Conservation (phyloP, 768 basidiomycete species). For the Xerocomus potaroensis region DNA sequence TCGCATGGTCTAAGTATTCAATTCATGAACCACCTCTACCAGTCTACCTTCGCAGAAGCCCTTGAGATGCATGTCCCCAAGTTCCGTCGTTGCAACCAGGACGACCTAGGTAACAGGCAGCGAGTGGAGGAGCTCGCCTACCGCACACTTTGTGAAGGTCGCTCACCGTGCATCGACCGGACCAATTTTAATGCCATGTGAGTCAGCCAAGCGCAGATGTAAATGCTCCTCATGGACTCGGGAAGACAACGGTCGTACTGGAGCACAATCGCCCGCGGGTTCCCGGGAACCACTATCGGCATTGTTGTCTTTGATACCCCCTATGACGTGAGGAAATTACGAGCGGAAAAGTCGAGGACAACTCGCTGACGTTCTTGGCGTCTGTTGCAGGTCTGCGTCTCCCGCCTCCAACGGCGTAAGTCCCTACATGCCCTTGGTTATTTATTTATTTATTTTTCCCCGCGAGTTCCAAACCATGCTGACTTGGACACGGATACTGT, state of each 20-base stretch:
- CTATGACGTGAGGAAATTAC: constrained; percentile 52
- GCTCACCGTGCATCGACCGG: constrained; percentile 75
- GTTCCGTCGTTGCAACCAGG: constrained; percentile 74
- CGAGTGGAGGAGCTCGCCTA: constrained; percentile 61
- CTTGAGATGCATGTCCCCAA: constrained; percentile 55
- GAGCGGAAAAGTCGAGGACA: constrained; percentile 1
- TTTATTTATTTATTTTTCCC: background rate
- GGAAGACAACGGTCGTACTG: constrained; percentile 67
- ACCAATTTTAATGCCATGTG: constrained; percentile 70
- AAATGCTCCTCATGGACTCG: constrained; percentile 1
- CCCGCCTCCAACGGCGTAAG: constrained; percentile 58
- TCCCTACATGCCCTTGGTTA: constrained; percentile 8
- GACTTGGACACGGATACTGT: constrained; percentile 10
- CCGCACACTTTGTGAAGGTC: constrained; percentile 47
- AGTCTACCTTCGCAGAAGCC: constrained; percentile 69
- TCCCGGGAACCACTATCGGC: constrained; percentile 61
- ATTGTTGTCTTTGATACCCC: constrained; percentile 77
- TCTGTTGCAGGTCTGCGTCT: constrained; percentile 52
- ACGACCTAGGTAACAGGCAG: constrained; percentile 67
- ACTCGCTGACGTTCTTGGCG: constrained; percentile 11
- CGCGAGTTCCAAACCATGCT: constrained; percentile 6
- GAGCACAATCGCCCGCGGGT: constrained; percentile 67
- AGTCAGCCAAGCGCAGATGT: constrained; percentile 21
- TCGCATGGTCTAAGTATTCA: constrained; percentile 3
- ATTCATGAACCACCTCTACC: background rate